Evolutionary conservation across 2,329 filamentous ascomycete genomes (phyloP).

Genomic region (Zelopaecilomyces penicillatus): DNA sequence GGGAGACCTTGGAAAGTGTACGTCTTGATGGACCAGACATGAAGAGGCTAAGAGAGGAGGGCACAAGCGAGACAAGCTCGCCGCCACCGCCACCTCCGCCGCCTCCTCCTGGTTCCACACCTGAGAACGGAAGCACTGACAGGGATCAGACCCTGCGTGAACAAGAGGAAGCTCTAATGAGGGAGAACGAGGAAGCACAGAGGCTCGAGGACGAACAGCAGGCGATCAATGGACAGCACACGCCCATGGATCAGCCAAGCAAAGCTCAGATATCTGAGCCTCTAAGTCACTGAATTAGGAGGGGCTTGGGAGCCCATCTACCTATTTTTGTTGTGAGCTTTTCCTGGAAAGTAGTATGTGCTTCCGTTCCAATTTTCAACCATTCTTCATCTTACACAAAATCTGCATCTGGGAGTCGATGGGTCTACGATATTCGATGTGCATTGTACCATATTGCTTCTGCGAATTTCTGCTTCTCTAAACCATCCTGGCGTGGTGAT

Average conservation of each 20-base stretch:
- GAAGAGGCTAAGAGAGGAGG: constrained; percentile 44
- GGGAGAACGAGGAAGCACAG: constrained; percentile 48
- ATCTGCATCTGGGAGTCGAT: too few species aligned
- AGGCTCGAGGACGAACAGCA: constrained; percentile 38
- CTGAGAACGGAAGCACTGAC: constrained; percentile 28
- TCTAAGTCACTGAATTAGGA: constrained; percentile 12
- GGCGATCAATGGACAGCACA: constrained; percentile 19
- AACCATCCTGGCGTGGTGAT: too few species aligned
- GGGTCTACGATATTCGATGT: too few species aligned
- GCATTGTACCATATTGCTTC: too few species aligned
- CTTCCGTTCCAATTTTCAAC: too few species aligned
- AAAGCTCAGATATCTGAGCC: constrained; percentile 15
- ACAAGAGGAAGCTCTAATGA: constrained; percentile 41
- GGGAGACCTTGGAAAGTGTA: constrained; percentile 35
- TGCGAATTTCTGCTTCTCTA: too few species aligned
- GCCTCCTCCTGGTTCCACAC: constrained; percentile 32
- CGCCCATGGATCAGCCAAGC: constrained; percentile 11
- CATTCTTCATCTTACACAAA: too few species aligned
- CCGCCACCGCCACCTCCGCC: constrained; percentile 44
- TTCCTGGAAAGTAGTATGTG: background rate
- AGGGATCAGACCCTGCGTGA: constrained; percentile 38
- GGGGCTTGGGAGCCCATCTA: background rate
- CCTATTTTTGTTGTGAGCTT: background rate
- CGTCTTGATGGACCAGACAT: constrained; percentile 48
- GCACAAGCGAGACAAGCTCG: constrained; percentile 28